Evolutionary conservation across 495 filamentous ascomycete species (phyloP).

Genomic region (Trichoderma gamsii): DNA sequence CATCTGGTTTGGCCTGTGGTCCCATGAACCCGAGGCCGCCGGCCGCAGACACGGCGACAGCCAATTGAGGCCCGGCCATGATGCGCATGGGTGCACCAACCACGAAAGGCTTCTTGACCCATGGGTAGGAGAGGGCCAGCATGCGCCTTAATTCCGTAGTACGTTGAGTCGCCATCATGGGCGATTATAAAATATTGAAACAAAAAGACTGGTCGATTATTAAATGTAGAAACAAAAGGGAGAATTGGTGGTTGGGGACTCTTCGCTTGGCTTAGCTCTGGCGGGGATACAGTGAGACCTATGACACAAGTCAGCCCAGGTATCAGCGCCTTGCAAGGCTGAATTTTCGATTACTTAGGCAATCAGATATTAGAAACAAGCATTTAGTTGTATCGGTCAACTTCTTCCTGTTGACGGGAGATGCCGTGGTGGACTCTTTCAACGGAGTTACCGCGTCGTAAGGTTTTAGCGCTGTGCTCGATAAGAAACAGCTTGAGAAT

Average conservation of each 20-base stretch:
- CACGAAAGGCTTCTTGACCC: slow-evolving; percentile 57
- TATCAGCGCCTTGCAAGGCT: too few relatives aligned
- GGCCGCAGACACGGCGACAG: slow-evolving; percentile 81
- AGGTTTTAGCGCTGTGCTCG: too few relatives aligned
- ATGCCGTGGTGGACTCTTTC: too few relatives aligned
- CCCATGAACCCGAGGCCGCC: slow-evolving; percentile 91
- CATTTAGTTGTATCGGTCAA: too few relatives aligned
- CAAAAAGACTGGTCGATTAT: not conserved
- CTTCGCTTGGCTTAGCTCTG: not conserved
- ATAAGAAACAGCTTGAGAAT: not conserved
- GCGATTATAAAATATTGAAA: not conserved
- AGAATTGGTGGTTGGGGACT: not conserved
- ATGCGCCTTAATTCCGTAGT: not conserved
- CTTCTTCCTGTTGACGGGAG: too few relatives aligned
- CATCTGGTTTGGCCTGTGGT: slow-evolving; percentile 72
- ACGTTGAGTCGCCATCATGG: not conserved
- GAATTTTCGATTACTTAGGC: too few relatives aligned
- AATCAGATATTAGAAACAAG: too few relatives aligned
- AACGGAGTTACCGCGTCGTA: too few relatives aligned
- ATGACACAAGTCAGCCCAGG: too few relatives aligned
- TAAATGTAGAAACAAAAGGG: not conserved
- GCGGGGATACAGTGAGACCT: too few relatives aligned
- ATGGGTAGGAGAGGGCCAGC: slow-evolving; percentile 49
- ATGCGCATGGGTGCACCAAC: slow-evolving; percentile 67
- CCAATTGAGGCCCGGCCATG: slow-evolving; percentile 69